These are phyloP conservation scores for Lanzia echinophila DNA, from an alignment of 2,329 filamentous ascomycete genomes.

Conservation along the genomic window DNA sequence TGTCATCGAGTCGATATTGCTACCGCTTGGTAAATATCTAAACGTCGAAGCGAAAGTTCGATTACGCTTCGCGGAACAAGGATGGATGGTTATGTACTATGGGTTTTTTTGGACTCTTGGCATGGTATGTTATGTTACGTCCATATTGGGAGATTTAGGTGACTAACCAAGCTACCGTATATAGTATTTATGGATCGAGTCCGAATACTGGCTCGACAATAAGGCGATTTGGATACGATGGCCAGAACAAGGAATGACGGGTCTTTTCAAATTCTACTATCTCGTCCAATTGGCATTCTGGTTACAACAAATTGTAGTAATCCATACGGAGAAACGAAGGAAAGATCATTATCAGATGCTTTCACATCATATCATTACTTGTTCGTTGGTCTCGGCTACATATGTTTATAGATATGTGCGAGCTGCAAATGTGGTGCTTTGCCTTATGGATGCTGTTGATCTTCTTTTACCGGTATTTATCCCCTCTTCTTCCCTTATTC, in stretches of 20 bases:
- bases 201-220: background rate
- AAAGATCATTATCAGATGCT: background rate
- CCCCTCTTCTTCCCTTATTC: background rate
- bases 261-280: background rate
- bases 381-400: background rate
- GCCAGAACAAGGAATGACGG: background rate
- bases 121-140: background rate
- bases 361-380: background rate
- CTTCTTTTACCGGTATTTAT: background rate
- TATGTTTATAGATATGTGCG: background rate
- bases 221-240: background rate
- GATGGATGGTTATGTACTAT: background rate
- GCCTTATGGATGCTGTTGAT: background rate
- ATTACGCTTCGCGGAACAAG: background rate
- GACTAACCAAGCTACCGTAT: background rate
- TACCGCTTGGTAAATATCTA: background rate
- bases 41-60: background rate
- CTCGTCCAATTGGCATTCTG: background rate
- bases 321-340: background rate
- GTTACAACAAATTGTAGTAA: background rate
- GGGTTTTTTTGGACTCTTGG: background rate
- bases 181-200: background rate
- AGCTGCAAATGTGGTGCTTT: background rate
- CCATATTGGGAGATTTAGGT: background rate
- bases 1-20: background rate